phyloP scores from a whole-genome alignment of 257 asterid genomes.

The Solanum microdontum region DNA sequence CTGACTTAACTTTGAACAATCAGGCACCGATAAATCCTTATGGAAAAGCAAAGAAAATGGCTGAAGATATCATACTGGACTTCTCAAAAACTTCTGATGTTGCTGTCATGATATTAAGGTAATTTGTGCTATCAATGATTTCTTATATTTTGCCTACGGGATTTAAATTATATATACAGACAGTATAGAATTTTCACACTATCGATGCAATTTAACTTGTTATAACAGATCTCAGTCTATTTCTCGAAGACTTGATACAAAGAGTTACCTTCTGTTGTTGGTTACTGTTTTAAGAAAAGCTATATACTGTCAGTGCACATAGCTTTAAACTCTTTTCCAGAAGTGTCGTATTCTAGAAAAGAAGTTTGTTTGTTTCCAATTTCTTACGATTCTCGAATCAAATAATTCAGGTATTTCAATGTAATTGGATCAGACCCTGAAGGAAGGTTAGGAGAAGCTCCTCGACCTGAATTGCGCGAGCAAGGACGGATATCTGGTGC shows the following conservation, averaged over 20 bases:
- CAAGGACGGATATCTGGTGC: constrained; percentile 98
- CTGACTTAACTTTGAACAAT: not conserved
- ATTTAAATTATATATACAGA: not conserved
- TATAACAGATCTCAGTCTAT: not conserved
- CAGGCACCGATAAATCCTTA: constrained; percentile 84
- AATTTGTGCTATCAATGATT: constrained; percentile 5
- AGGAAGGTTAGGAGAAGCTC: constrained; percentile 82
- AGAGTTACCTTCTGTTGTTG: not conserved
- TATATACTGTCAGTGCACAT: not conserved
- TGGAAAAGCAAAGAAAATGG: constrained; percentile 97
- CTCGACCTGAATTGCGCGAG: constrained; percentile 75
- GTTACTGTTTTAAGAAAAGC: not conserved
- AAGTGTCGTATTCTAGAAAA: not conserved
- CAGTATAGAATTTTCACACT: not conserved
- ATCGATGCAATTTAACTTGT: not conserved
- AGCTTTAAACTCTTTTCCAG: not conserved
- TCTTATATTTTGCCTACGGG: not conserved
- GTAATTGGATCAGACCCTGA: constrained; percentile 91
- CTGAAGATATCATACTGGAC: constrained; percentile 82
- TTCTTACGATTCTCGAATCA: not conserved
- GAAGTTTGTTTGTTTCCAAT: not conserved
- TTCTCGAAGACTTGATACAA: not conserved
- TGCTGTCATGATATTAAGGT: constrained; percentile 83
- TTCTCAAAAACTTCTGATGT: constrained; percentile 72
- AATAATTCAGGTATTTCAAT: constrained; percentile 62